Evolutionary conservation across 306 rosid genomes (phyloP), one percentile per base, ranked within the genome.

Genomic region (Begonia fuchsioides): DNA sequence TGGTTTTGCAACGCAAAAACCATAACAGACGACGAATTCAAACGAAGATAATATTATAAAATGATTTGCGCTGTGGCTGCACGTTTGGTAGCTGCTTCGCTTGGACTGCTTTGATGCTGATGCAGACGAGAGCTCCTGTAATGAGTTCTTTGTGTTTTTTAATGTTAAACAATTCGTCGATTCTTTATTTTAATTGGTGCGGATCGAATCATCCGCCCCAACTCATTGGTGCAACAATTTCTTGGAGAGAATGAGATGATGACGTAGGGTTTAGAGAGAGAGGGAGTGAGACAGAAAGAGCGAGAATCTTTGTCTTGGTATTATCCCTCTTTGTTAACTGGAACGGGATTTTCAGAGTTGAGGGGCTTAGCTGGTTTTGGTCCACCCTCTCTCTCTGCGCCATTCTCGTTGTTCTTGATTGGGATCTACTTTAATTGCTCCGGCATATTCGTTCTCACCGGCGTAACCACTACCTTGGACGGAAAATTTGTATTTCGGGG

Each of bases 131-230:
- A 3, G 7, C 5, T 26, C 35, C 5, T 26, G 35, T 26, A 26
- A 3, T 26, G 35, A 26, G 35, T 26, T n/a, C n/a, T n/a, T 26
- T 26, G 1, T 26, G 35, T 41, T 41, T 41, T 41, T 41, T 41
- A 41, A 41, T 41, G 6, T 6, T 7, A 41, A 10, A n/a, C n/a
- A n/a, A n/a, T n/a, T n/a, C n/a, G 45, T 41, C 45, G 12, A 41
- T 41, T 3, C n/a, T n/a, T n/a, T 41, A 41, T n/a, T 41, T 41
- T 41, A 7, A 41, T 41, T 41, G 45, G 70, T 67, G n/a, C 72
- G 83, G 86, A 68, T 87, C 63, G 94, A 49, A 72, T 66, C 58
- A 65, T 69, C 85, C 80, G 80, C 77, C 84, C 48, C 39, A 65
- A 76, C 65, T 32, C 59, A 58, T 47, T 17, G 53, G 49, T 71